Evolutionary conservation across 495 filamentous ascomycete species (phyloP).

Genomic region (Hypoxylon trugodes): DNA sequence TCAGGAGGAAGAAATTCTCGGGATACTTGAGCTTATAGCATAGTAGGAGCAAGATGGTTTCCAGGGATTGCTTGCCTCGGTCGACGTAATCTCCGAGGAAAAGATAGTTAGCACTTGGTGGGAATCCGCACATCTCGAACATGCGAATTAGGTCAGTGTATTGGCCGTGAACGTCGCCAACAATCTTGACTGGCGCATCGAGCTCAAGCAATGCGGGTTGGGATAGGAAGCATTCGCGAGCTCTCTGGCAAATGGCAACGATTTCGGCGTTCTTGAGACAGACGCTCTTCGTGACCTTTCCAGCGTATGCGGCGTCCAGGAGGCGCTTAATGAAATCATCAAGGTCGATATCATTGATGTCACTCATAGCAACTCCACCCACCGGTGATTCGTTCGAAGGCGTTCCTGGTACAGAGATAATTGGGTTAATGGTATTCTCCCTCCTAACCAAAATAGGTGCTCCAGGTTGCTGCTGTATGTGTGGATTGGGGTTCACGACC

Average conservation of each 20-base stretch:
- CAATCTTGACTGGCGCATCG: conserved; percentile 97
- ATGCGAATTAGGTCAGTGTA: conserved; percentile 97
- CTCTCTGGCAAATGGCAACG: conserved; percentile 85
- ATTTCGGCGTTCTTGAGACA: conserved; percentile 98
- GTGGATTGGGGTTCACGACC: conserved; percentile 55
- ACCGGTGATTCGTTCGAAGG: conserved; percentile 47
- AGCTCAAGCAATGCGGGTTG: conserved; percentile 94
- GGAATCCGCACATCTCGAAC: conserved; percentile 99
- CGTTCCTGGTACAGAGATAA: conserved; percentile 48
- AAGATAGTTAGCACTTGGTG: conserved; percentile 90
- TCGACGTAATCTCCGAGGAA: conserved; percentile 99
- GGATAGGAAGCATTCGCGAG: conserved; percentile 85
- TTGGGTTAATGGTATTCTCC: conserved; percentile 65
- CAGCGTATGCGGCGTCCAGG: conserved; percentile 92
- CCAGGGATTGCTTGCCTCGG: conserved; percentile 94
- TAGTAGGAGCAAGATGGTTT: conserved; percentile 93
- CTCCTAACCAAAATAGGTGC: conserved; percentile 87
- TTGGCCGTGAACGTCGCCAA: conserved; percentile 97
- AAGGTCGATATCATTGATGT: conserved; percentile 88
- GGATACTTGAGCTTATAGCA: conserved; percentile 99
- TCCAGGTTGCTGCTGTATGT: conserved; percentile 65
- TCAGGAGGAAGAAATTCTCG: conserved; percentile 97
- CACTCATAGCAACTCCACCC: conserved; percentile 68
- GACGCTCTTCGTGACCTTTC: conserved; percentile 96
- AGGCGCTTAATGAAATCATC: conserved; percentile 97